Percentiles rank a stretch among this genome's conserved stretches.
phyloP scores from a whole-genome alignment of 768 basidiomycete species.

The Lactifluus piperatus region DNA sequence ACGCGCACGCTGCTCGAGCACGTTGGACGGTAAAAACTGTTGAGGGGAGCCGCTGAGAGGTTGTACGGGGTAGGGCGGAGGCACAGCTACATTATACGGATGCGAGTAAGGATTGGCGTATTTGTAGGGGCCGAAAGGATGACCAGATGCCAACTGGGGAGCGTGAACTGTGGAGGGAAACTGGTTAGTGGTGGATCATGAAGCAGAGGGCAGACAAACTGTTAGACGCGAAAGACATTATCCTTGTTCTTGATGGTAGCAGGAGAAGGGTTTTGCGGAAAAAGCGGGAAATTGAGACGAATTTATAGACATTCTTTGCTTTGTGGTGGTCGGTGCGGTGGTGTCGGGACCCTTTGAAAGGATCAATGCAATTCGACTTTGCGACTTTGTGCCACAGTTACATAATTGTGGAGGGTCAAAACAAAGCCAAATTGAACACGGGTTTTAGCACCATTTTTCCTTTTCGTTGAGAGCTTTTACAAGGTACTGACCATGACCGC shows the following conservation, averaged over 20 bases:
- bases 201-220: not conserved
- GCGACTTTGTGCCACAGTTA: not conserved
- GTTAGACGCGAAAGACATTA: not conserved
- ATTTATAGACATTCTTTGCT: not conserved
- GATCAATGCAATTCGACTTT: no score
- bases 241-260: not conserved
- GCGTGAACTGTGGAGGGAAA: not conserved
- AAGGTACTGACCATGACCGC: conserved; percentile 16
- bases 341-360: not conserved
- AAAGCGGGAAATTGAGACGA: not conserved
- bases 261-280: not conserved
- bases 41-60: not conserved
- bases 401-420: not conserved
- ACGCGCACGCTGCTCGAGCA: conserved; percentile 3
- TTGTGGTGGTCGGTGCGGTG: no score
- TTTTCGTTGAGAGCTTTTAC: not conserved
- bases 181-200: no score
- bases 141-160: not conserved
- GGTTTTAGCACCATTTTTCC: not conserved
- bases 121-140: not conserved
- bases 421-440: conserved; percentile 1
- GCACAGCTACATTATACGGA: not conserved
- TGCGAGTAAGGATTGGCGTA: not conserved
- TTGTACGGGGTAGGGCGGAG: not conserved
- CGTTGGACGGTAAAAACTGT: not conserved